Conservation (phyloP, 768 basidiomycete genomes). For the Megacollybia marginata region DNA sequence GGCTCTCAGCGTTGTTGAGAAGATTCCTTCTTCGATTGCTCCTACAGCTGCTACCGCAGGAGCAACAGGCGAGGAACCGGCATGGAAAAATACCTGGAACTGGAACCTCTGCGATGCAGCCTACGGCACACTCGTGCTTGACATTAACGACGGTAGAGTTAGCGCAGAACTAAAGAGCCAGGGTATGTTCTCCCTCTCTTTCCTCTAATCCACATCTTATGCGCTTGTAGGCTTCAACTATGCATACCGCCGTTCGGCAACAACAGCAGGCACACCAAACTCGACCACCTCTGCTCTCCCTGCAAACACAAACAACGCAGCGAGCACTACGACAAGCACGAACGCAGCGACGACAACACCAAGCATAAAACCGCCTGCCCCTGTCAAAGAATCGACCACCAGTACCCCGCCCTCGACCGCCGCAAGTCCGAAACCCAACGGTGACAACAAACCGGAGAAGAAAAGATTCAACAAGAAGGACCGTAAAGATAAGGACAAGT, state of each 20-base stretch:
- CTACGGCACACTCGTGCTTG: conserved; percentile 81
- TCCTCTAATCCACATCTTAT: neutral
- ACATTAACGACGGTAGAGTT: conserved; percentile 86
- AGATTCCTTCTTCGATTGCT: conserved; percentile 56
- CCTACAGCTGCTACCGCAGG: conserved; percentile 36
- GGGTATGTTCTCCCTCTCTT: conserved; percentile 47
- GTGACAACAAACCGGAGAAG: conserved; percentile 31
- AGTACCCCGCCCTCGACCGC: conserved; percentile 5
- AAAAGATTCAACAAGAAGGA: conserved; percentile 60
- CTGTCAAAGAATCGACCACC: conserved; percentile 4
- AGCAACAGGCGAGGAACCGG: conserved; percentile 71
- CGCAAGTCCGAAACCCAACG: conserved; percentile 16
- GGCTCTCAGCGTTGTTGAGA: conserved; percentile 76
- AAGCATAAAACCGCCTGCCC: conserved; percentile 19
- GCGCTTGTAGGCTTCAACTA: conserved; percentile 83
- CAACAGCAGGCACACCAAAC: conserved; percentile 51
- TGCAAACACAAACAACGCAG: conserved; percentile 25
- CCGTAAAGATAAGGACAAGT: conserved; percentile 45
- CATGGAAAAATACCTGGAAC: conserved; percentile 99
- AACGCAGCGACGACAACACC: conserved; percentile 34
- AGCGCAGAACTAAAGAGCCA: conserved; percentile 90
- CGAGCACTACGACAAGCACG: conserved; percentile 26
- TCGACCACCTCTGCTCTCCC: conserved; percentile 48
- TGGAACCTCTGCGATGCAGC: conserved; percentile 98
- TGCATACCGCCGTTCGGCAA: conserved; percentile 76